Percentiles rank a stretch among this genome's conserved stretches.
These are phyloP conservation scores for Cordyceps militaris DNA, from an alignment of 2,329 filamentous ascomycete species.

Conservation along the genomic window DNA sequence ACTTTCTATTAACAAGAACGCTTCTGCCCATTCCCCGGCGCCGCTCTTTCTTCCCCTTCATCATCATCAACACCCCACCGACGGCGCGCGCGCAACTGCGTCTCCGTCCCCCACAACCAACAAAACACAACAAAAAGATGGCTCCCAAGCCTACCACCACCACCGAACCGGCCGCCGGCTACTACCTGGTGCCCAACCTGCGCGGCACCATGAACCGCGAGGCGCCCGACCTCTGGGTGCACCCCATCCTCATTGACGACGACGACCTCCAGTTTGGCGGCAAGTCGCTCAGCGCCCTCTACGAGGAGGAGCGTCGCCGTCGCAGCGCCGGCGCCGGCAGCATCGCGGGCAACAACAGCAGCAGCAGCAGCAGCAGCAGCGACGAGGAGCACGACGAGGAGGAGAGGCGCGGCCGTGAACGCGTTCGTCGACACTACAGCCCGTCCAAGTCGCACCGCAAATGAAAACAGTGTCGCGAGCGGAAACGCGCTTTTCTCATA, in stretches of 20 bases:
- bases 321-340: slow-evolving; percentile 32
- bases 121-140: not conserved
- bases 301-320: slow-evolving; percentile 49
- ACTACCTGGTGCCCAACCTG: slow-evolving; percentile 28
- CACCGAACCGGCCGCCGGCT: not conserved
- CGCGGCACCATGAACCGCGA: slow-evolving; percentile 27
- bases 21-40: not conserved
- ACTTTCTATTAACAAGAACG: not conserved
- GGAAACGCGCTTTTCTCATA: not conserved
- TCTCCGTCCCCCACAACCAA: not conserved
- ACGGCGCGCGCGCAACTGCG: not conserved
- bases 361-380: not conserved
- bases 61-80: not conserved
- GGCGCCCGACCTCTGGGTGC: slow-evolving; percentile 39
- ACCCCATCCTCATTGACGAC: slow-evolving; percentile 52
- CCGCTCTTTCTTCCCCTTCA: not conserved
- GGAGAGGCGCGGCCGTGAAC: slow-evolving; percentile 32
- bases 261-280: slow-evolving; percentile 55
- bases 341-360: slow-evolving; percentile 25
- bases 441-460: slow-evolving; percentile 26
- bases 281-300: slow-evolving; percentile 52
- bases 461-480: slow-evolving; percentile 14
- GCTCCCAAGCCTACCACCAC: not conserved
- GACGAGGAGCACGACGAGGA: slow-evolving; percentile 18
- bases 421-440: slow-evolving; percentile 27